A percentile compares a stretch with the other conserved stretches of the same genome.
Conservation (phyloP, 225 moss, liverwort and hornwort species). For the Pleurozium schreberi region DNA sequence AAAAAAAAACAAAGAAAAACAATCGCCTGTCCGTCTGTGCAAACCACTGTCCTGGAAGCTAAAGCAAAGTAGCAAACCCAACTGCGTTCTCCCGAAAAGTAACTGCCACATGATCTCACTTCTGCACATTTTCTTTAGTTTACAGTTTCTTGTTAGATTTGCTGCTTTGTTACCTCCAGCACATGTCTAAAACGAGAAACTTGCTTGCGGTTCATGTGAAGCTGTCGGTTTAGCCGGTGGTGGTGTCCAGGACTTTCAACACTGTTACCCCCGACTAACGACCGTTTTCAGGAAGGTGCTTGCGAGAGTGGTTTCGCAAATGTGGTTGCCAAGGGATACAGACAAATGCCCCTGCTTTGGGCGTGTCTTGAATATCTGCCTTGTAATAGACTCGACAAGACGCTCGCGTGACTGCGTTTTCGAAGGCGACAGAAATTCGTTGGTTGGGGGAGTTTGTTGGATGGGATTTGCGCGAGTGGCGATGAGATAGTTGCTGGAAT, state of each 20-base stretch:
- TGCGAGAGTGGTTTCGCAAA: background rate
- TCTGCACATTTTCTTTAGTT: background rate
- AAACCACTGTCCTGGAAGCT: background rate
- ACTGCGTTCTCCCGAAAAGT: background rate
- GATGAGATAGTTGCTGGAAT: slow-evolving; percentile 12
- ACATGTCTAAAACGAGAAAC: background rate
- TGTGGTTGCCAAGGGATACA: background rate
- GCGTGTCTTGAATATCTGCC: background rate
- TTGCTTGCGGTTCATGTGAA: background rate
- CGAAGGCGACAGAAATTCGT: background rate
- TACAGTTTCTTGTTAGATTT: background rate
- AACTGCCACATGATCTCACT: background rate
- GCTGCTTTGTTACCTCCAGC: background rate
- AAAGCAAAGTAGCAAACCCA: no score
- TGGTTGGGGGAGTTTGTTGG: background rate
- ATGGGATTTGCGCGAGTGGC: background rate
- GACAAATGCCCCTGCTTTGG: background rate
- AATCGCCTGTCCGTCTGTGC: background rate
- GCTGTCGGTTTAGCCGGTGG: background rate
- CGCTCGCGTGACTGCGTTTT: background rate
- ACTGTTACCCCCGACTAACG: background rate
- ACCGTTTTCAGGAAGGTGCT: background rate
- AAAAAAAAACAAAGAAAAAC: background rate
- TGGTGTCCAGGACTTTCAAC: background rate
- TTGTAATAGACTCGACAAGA: background rate